phyloP scores from a whole-genome alignment of 495 filamentous ascomycete species.

The Jackrogersella minutella region DNA sequence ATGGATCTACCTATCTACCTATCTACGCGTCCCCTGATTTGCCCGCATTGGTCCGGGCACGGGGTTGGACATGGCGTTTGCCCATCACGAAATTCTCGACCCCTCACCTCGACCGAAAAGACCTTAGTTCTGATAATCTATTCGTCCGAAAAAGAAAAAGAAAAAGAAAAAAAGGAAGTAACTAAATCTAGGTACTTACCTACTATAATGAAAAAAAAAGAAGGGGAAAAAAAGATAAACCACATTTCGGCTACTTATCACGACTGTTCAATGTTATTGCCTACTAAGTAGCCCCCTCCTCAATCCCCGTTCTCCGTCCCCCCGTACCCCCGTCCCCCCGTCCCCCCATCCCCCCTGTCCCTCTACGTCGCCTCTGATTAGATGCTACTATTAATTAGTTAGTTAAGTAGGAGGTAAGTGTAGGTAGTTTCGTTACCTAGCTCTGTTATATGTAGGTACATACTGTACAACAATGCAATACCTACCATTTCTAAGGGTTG shows the following conservation, averaged over 20 bases:
- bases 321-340: too few species aligned
- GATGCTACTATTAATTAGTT: not conserved
- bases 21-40: conserved; percentile 35
- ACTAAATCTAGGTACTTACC: too few species aligned
- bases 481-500: not conserved
- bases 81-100: conserved; percentile 36
- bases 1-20: conserved; percentile 12
- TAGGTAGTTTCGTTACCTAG: conserved; percentile 20
- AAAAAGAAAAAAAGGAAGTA: not conserved
- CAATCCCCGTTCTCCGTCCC: too few species aligned
- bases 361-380: conserved; percentile 24
- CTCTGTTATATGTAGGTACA: not conserved
- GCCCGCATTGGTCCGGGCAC: conserved; percentile 21
- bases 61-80: conserved; percentile 28
- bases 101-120: conserved; percentile 36
- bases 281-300: too few species aligned
- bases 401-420: not conserved
- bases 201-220: not conserved
- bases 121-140: conserved; percentile 31
- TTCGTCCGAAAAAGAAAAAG: conserved; percentile 26
- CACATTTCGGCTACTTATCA: conserved; percentile 27
- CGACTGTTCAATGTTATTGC: conserved; percentile 24
- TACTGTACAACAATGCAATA: not conserved
- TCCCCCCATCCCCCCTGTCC: conserved; percentile 29
- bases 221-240: conserved; percentile 8